phyloP scores from a whole-genome alignment of 2,329 filamentous ascomycete species.

The Verticillium albo-atrum region DNA sequence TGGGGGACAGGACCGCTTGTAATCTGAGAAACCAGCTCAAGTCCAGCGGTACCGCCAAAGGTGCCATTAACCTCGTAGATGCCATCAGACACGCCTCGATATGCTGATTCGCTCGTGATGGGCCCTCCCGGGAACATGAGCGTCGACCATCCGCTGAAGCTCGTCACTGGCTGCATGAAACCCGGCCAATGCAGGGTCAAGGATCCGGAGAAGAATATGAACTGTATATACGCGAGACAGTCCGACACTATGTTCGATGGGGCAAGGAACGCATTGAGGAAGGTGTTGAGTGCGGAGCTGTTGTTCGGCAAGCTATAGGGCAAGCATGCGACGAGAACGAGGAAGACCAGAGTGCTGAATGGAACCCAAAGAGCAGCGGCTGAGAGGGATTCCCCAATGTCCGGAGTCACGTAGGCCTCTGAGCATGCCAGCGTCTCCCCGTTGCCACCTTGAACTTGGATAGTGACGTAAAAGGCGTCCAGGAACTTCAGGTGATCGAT shows the following conservation, averaged over 20 bases:
- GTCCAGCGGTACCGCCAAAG: constrained; percentile 46
- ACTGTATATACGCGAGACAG: constrained; percentile 72
- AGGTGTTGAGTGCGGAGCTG: no score
- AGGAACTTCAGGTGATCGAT: no score
- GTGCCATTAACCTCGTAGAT: constrained; percentile 64
- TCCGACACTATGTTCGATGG: background rate
- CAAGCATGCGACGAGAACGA: no score
- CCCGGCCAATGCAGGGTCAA: constrained; percentile 67
- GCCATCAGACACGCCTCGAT: constrained; percentile 36
- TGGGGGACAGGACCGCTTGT: constrained; percentile 58
- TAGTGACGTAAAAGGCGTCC: no score
- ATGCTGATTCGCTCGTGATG: constrained; percentile 13
- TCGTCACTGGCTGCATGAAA: constrained; percentile 66
- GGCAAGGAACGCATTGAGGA: no score
- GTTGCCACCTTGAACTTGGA: no score
- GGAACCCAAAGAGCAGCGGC: no score
- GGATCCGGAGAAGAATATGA: constrained; percentile 65
- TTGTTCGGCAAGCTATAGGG: no score
- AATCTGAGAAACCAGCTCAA: constrained; percentile 63
- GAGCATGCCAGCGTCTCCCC: no score
- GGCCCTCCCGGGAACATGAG: constrained; percentile 50
- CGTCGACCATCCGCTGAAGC: constrained; percentile 61
- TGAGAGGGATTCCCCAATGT: no score
- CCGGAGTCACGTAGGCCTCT: no score
- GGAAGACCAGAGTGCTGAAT: no score